A percentile compares a stretch with the other conserved stretches of the same genome.
Evolutionary conservation across 164 flowering plant genomes (phyloP).

Genomic region (Akebia trifoliata): DNA sequence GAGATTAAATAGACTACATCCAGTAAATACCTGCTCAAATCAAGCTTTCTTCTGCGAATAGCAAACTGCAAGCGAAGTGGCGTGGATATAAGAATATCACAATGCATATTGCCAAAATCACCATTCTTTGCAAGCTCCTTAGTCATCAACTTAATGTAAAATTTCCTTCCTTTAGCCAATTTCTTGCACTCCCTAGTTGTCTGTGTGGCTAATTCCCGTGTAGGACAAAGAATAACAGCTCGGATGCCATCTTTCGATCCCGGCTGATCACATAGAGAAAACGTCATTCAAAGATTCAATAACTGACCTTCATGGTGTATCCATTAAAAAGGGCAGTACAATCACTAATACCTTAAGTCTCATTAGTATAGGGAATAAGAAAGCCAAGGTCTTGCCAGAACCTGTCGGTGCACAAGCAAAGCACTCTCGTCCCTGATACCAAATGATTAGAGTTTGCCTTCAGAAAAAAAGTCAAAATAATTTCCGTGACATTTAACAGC

Average conservation of each 20-base stretch:
- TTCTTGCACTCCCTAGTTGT: conserved; percentile 88
- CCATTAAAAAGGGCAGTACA: not conserved
- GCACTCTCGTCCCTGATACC: conserved; percentile 78
- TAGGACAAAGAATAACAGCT: conserved; percentile 85
- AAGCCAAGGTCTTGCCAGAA: conserved; percentile 95
- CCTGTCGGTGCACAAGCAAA: conserved; percentile 99
- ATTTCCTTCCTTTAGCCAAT: conserved; percentile 71
- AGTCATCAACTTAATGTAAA: conserved; percentile 67
- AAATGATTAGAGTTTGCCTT: not conserved
- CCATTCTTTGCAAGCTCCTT: conserved; percentile 54
- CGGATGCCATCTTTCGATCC: conserved; percentile 63
- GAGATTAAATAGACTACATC: conserved; percentile 6
- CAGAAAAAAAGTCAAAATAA: not conserved
- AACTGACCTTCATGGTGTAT: not conserved
- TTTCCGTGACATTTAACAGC: too few relatives aligned
- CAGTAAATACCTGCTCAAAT: conserved; percentile 70
- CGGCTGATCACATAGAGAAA: conserved; percentile 34
- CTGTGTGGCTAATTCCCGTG: conserved; percentile 86
- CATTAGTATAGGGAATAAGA: conserved; percentile 80
- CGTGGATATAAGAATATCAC: conserved; percentile 86
- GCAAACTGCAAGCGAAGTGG: conserved; percentile 66
- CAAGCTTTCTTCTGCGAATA: conserved; percentile 60
- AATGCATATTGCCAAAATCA: conserved; percentile 57
- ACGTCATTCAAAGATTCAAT: not conserved
- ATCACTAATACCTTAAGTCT: conserved; percentile 62